Conservation (phyloP, 2,329 filamentous ascomycete genomes). For the Herpotrichia juniperi region DNA sequence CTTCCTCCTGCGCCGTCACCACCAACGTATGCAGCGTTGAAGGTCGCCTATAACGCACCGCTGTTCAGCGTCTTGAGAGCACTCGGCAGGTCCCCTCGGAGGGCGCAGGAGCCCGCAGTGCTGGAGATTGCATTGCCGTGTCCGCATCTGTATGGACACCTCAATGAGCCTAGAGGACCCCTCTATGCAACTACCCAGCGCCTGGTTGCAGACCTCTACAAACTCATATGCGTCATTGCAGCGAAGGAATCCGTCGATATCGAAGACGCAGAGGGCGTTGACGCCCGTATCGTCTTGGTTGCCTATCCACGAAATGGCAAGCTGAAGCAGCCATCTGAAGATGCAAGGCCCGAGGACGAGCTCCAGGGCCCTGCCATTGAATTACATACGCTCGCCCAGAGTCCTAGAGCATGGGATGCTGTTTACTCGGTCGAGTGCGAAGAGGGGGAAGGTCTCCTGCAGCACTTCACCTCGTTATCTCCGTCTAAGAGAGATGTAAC, state of each 20-base stretch:
- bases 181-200: slow-evolving; percentile 73
- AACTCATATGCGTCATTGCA: slow-evolving; percentile 75
- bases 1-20: slow-evolving; percentile 52
- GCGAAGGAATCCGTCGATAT: slow-evolving; percentile 67
- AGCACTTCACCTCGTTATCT: slow-evolving; percentile 47
- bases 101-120: slow-evolving; percentile 43
- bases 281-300: slow-evolving; percentile 76
- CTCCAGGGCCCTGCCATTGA: slow-evolving; percentile 57
- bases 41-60: slow-evolving; percentile 51
- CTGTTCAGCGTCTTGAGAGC: slow-evolving; percentile 50
- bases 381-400: slow-evolving; percentile 54
- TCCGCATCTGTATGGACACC: slow-evolving; percentile 63
- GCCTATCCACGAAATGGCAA: slow-evolving; percentile 58
- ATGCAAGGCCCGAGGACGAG: slow-evolving; percentile 36
- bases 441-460: slow-evolving; percentile 64
- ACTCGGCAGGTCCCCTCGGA: slow-evolving; percentile 39
- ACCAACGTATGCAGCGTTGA: slow-evolving; percentile 47
- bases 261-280: slow-evolving; percentile 72
- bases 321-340: slow-evolving; percentile 22
- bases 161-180: slow-evolving; percentile 58
- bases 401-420: slow-evolving; percentile 64
- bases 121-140: slow-evolving; percentile 68
- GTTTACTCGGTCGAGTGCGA: slow-evolving; percentile 73
- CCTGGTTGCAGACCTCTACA: slow-evolving; percentile 79
- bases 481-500: slow-evolving; percentile 33